Conservation (phyloP, 2,329 filamentous ascomycete species). For the Hypomyces rosellus region DNA sequence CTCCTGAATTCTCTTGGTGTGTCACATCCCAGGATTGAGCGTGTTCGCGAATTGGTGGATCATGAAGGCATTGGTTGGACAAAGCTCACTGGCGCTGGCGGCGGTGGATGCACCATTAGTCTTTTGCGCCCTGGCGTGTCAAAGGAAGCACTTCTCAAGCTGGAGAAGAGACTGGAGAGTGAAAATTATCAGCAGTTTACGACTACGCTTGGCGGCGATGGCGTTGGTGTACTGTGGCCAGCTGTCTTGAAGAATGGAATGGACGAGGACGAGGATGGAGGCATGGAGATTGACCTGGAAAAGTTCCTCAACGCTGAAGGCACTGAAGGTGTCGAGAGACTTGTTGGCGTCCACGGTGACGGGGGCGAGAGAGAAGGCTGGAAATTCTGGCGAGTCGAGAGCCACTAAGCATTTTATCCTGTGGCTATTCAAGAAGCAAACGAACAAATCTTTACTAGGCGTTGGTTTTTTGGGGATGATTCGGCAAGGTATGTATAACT, state of each 20-base stretch:
- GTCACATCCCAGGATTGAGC: constrained; percentile 87
- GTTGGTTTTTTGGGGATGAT: background rate
- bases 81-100: constrained; percentile 91
- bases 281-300: constrained; percentile 89
- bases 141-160: constrained; percentile 47
- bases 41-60: constrained; percentile 85
- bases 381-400: constrained; percentile 76
- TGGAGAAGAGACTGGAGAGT: constrained; percentile 59
- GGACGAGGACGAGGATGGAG: constrained; percentile 70
- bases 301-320: constrained; percentile 75
- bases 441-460: background rate
- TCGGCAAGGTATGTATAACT: no score
- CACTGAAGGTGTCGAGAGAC: constrained; percentile 74
- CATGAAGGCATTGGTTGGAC: constrained; percentile 90
- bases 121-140: constrained; percentile 65
- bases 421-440: background rate
- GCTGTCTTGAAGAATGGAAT: constrained; percentile 81
- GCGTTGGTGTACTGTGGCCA: constrained; percentile 89
- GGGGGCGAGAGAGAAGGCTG: constrained; percentile 68
- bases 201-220: constrained; percentile 86
- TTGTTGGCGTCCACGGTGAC: constrained; percentile 73
- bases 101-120: constrained; percentile 92
- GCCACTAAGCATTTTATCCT: constrained; percentile 19
- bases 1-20: constrained; percentile 86
- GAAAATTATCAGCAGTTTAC: constrained; percentile 81